Evolutionary conservation across 2,329 filamentous ascomycete genomes (phyloP).

Genomic region (Colletotrichum falcatum): DNA sequence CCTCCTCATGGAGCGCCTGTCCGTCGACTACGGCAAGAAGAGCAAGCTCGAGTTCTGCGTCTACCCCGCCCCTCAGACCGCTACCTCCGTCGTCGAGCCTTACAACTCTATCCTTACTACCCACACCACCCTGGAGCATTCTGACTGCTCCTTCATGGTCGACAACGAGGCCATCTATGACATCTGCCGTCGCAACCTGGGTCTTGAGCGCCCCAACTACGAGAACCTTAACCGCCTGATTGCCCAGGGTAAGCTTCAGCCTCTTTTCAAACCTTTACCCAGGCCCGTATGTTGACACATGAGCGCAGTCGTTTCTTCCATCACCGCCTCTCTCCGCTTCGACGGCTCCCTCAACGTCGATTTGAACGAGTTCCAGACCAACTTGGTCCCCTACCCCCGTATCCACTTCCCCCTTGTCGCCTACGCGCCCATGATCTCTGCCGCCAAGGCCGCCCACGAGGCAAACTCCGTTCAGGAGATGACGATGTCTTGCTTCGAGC

Average conservation of each 20-base stretch:
- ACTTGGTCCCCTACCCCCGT: conserved; percentile 97
- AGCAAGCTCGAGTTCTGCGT: conserved; percentile 99
- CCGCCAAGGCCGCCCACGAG: conserved; percentile 96
- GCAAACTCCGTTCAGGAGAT: conserved; percentile 98
- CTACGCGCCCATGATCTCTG: conserved; percentile 93
- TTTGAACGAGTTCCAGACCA: conserved; percentile 99
- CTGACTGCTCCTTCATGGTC: conserved; percentile 99
- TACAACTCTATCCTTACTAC: conserved; percentile 99
- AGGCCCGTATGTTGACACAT: conserved; percentile 43
- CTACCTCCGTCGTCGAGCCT: conserved; percentile 97
- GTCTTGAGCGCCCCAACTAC: conserved; percentile 96
- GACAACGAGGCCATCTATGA: conserved; percentile 99
- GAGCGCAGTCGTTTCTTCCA: conserved; percentile 88
- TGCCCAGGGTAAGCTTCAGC: conserved; percentile 78
- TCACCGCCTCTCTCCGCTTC: conserved; percentile 98
- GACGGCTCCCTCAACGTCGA: conserved; percentile 99
- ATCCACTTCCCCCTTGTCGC: conserved; percentile 99
- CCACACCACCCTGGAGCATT: conserved; percentile 99
- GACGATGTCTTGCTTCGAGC: conserved; percentile 99
- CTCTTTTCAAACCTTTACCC: background rate
- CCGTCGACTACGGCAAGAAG: conserved; percentile 99
- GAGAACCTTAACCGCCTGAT: conserved; percentile 99
- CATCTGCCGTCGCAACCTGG: conserved; percentile 97
- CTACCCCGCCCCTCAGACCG: conserved; percentile 96
- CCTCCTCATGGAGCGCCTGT: conserved; percentile 98